Evolutionary conservation across 2,329 filamentous ascomycete species (phyloP).

Genomic region (Thyridium curvatum): DNA sequence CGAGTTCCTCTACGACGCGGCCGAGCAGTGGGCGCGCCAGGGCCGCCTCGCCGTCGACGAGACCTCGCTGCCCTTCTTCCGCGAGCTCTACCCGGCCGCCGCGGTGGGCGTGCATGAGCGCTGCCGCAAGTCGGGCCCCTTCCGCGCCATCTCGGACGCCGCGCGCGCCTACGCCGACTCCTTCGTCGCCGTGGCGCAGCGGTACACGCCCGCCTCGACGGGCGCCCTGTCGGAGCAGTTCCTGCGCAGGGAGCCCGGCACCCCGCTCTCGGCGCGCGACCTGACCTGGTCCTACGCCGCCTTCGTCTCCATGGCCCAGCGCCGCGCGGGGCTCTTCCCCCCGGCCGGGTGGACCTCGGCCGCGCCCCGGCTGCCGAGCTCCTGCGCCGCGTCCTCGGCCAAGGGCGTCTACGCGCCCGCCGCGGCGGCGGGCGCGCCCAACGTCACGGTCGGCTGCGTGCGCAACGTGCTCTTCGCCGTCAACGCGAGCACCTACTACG

Average conservation of each 20-base stretch:
- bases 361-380: conserved; percentile 11
- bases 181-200: conserved; percentile 55
- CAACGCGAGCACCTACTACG: conserved; percentile 37
- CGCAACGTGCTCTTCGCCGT: conserved; percentile 36
- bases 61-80: conserved; percentile 66
- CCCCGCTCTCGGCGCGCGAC: conserved; percentile 56
- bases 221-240: conserved; percentile 67
- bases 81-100: conserved; percentile 52
- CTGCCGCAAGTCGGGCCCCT: conserved; percentile 27
- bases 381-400: conserved; percentile 16
- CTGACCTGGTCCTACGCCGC: conserved; percentile 71
- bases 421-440: conserved; percentile 25
- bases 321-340: conserved; percentile 49
- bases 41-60: conserved; percentile 59
- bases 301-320: conserved; percentile 55
- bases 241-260: conserved; percentile 38
- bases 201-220: conserved; percentile 54
- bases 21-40: conserved; percentile 62
- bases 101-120: conserved; percentile 58
- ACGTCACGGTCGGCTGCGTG: conserved; percentile 20
- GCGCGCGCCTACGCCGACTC: conserved; percentile 52
- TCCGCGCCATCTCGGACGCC: conserved; percentile 40
- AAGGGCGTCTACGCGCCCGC: conserved; percentile 25
- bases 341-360: conserved; percentile 47
- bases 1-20: conserved; percentile 71